Percentiles rank a stretch among this genome's conserved stretches.
Evolutionary conservation across 176 grass and related monocot genomes (phyloP).

Genomic region (Bonia amplexicaulis): DNA sequence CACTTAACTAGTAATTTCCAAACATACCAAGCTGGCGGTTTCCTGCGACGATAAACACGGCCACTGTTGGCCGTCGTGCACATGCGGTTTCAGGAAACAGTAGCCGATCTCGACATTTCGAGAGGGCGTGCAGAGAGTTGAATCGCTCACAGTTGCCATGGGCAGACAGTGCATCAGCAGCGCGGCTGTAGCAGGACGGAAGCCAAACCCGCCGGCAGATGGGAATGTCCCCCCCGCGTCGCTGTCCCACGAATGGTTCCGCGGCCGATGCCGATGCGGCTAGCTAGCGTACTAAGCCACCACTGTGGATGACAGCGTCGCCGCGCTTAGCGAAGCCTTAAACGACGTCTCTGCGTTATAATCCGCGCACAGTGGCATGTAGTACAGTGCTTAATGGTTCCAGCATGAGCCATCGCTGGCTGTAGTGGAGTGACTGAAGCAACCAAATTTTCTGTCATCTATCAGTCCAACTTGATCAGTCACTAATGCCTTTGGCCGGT

Average conservation of each 20-base stretch:
- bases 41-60: not conserved
- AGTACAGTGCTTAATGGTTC: slow-evolving; percentile 8
- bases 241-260: slow-evolving; percentile 27
- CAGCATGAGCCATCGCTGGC: not conserved
- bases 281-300: not conserved
- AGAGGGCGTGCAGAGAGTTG: slow-evolving; percentile 19
- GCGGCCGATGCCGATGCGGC: not conserved
- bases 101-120: not conserved
- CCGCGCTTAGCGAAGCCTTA: not conserved
- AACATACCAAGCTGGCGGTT: not conserved
- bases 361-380: slow-evolving; percentile 9
- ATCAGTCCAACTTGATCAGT: slow-evolving; percentile 30
- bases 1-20: not conserved
- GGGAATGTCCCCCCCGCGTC: slow-evolving; percentile 41
- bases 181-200: not conserved
- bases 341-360: slow-evolving; percentile 6
- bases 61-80: slow-evolving; percentile 25
- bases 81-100: slow-evolving; percentile 25
- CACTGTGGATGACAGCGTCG: not conserved
- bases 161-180: slow-evolving; percentile 27
- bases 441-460: slow-evolving; percentile 31
- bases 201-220: slow-evolving; percentile 8
- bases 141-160: slow-evolving; percentile 23
- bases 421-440: slow-evolving; percentile 9
- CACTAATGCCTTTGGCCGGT: slow-evolving; percentile 3